These are phyloP conservation scores for Xanthoparmelia taractica DNA, from an alignment of 495 filamentous ascomycete species.

Conservation along the genomic window DNA sequence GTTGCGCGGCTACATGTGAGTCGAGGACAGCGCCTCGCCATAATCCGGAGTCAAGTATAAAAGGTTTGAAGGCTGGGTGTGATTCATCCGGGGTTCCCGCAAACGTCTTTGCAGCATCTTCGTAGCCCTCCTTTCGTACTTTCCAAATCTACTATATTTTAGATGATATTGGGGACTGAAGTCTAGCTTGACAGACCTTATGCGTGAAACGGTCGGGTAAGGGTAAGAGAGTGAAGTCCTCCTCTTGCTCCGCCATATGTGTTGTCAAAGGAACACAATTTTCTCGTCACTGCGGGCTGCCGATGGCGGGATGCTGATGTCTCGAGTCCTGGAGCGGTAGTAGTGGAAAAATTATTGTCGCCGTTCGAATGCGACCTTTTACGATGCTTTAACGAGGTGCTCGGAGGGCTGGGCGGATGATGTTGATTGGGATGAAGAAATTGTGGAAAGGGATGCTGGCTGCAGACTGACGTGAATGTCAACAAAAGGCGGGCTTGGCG, in stretches of 20 bases:
- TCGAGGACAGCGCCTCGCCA: constrained; percentile 93
- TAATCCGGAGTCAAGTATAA: constrained; percentile 72
- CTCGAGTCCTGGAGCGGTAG: neutral
- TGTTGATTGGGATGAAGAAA: too few species aligned
- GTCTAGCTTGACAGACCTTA: constrained; percentile 53
- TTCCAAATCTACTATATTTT: constrained; percentile 72
- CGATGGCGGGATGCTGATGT: neutral
- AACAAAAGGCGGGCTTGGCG: constrained; percentile 25
- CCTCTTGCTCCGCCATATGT: constrained; percentile 54
- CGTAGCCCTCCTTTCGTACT: constrained; percentile 90
- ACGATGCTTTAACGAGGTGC: neutral
- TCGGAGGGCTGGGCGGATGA: neutral
- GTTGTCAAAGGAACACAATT: neutral
- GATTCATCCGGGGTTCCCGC: constrained; percentile 79
- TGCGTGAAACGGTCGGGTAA: constrained; percentile 77
- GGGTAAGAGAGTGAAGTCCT: constrained; percentile 77
- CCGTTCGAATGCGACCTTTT: neutral
- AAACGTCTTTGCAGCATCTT: constrained; percentile 82
- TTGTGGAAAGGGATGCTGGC: neutral
- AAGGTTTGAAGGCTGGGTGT: constrained; percentile 76
- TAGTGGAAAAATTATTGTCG: neutral
- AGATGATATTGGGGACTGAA: constrained; percentile 1
- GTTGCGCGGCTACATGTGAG: constrained; percentile 95
- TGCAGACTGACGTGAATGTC: constrained; percentile 14
- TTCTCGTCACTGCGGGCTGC: constrained; percentile 3